These are phyloP conservation scores for Kodamaea derodonti DNA, from an alignment of 1,139 yeast genomes.

Conservation along the genomic window DNA sequence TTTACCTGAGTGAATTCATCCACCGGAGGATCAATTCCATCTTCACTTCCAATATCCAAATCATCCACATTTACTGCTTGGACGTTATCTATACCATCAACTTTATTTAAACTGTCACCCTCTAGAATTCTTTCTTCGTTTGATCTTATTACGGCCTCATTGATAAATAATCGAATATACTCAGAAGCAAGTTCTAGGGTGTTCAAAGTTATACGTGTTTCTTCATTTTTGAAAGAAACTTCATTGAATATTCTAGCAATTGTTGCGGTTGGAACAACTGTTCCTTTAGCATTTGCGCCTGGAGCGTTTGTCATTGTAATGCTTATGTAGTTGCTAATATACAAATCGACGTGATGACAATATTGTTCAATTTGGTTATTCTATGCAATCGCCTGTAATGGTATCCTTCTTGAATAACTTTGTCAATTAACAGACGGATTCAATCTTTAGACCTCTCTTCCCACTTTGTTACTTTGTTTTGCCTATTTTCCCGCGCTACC, in stretches of 20 bases:
- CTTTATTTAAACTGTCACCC: constrained; percentile 22
- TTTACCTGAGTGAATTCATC: neutral
- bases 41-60: constrained; percentile 15
- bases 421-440: too few species aligned
- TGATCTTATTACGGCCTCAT: constrained; percentile 62
- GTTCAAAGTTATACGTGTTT: constrained; percentile 48
- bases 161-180: constrained; percentile 56
- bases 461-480: too few species aligned
- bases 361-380: too few species aligned
- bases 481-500: too few species aligned
- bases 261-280: constrained; percentile 35
- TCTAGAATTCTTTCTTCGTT: constrained; percentile 47
- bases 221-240: constrained; percentile 44
- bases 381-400: too few species aligned
- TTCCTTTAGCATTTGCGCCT: too few species aligned
- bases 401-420: too few species aligned
- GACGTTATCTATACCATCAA: constrained; percentile 33
- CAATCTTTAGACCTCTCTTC: too few species aligned
- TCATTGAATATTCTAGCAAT: constrained; percentile 55
- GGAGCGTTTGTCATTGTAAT: too few species aligned
- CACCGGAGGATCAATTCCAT: constrained; percentile 9
- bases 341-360: too few species aligned
- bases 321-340: too few species aligned
- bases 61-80: constrained; percentile 14
- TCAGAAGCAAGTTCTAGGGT: constrained; percentile 51